Conservation (phyloP, 176 grass and related monocot genomes). For the Miscanthus lutarioriparius region DNA sequence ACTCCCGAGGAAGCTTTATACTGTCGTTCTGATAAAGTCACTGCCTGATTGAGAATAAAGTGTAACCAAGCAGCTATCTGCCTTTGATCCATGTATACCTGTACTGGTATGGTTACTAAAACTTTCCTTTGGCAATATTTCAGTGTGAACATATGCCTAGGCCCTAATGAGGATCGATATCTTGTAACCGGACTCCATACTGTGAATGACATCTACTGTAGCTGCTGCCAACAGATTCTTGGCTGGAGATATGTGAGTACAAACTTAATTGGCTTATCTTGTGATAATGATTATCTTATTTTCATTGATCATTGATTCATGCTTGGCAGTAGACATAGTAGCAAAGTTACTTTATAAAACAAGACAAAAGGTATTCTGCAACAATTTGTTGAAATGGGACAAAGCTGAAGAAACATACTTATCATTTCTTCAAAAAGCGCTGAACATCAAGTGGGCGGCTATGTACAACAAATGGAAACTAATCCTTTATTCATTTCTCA, state of each 20-base stretch:
- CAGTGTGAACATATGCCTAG: conserved; percentile 74
- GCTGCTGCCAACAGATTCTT: conserved; percentile 74
- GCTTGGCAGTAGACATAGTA: not conserved
- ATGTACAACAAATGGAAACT: not conserved
- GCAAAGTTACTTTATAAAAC: not conserved
- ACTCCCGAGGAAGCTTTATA: not conserved
- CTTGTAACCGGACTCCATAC: conserved; percentile 69
- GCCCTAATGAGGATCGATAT: conserved; percentile 63
- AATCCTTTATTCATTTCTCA: not conserved
- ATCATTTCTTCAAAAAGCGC: not conserved
- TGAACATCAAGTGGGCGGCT: not conserved
- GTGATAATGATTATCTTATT: not conserved
- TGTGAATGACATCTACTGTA: conserved; percentile 83
- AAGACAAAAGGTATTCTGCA: not conserved
- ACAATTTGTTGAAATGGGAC: not conserved
- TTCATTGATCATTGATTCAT: not conserved
- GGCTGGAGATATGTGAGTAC: conserved; percentile 91
- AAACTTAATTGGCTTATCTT: conserved; percentile 12
- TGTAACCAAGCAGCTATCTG: not conserved
- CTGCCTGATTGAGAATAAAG: not conserved
- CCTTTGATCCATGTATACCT: not conserved
- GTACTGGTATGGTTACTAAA: not conserved
- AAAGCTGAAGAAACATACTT: not conserved
- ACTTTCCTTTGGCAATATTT: not conserved
- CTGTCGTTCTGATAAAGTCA: not conserved